Evolutionary conservation across 2,329 filamentous ascomycete genomes (phyloP).

Genomic region (Nemania sp.): DNA sequence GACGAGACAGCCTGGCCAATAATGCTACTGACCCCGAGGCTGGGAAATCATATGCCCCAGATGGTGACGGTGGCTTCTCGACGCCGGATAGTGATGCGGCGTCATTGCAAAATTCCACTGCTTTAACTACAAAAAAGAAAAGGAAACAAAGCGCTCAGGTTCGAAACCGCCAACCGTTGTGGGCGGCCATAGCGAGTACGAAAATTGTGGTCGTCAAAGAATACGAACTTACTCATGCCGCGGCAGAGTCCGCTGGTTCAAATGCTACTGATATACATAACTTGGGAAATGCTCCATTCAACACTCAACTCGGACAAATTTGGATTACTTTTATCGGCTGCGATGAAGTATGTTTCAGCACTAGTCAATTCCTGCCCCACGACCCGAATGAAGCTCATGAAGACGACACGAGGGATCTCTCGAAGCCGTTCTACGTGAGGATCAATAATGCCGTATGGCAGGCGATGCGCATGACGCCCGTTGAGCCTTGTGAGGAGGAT

Average conservation of each 20-base stretch:
- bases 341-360: conserved; percentile 82
- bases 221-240: conserved; percentile 83
- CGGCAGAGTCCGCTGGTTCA: conserved; percentile 78
- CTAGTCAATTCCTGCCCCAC: conserved; percentile 70
- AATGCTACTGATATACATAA: conserved; percentile 82
- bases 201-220: conserved; percentile 97
- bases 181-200: conserved; percentile 93
- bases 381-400: conserved; percentile 54
- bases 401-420: conserved; percentile 64
- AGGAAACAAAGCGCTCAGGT: conserved; percentile 93
- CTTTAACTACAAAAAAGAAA: conserved; percentile 80
- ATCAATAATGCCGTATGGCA: conserved; percentile 86
- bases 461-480: conserved; percentile 75
- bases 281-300: conserved; percentile 79
- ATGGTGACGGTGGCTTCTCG: conserved; percentile 62
- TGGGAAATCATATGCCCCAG: conserved; percentile 60
- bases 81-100: conserved; percentile 65
- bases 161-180: conserved; percentile 89
- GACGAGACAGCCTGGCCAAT: conserved; percentile 62
- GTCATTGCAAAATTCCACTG: conserved; percentile 66
- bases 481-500: conserved; percentile 54
- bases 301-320: conserved; percentile 76
- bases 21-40: conserved; percentile 72
- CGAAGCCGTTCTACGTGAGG: conserved; percentile 82
- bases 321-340: conserved; percentile 85